Evolutionary conservation across 1,284 basidiomycete species (phyloP).

Genomic region (Phlebopus sp.): DNA sequence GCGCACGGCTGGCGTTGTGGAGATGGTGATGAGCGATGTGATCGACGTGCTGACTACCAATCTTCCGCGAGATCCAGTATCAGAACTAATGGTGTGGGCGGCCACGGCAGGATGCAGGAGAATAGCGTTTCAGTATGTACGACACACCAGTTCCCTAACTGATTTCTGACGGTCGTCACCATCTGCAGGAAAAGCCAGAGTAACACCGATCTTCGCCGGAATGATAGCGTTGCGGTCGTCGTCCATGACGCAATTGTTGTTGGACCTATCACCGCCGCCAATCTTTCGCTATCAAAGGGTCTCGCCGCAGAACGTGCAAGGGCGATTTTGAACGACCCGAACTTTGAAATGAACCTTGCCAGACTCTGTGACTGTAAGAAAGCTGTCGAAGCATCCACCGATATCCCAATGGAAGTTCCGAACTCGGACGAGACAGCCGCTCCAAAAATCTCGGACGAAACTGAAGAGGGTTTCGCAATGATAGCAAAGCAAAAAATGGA

Average conservation of each 20-base stretch:
- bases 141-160: background rate
- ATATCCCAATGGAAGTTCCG: conserved; percentile 16
- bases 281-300: conserved; percentile 58
- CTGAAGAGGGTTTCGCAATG: conserved; percentile 33
- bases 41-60: conserved; percentile 54
- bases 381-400: conserved; percentile 16
- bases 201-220: conserved; percentile 39
- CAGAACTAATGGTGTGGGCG: conserved; percentile 63
- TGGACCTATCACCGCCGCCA: conserved; percentile 57
- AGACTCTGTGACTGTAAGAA: conserved; percentile 55
- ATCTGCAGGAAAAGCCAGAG: conserved; percentile 47
- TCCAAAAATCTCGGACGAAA: conserved; percentile 27
- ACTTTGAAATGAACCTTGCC: conserved; percentile 41
- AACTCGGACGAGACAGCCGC: conserved; percentile 12
- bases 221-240: conserved; percentile 51
- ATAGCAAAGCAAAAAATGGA: conserved; percentile 31
- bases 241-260: conserved; percentile 57
- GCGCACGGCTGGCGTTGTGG: conserved; percentile 55
- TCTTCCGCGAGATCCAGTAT: conserved; percentile 64
- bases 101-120: conserved; percentile 52
- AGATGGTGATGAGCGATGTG: conserved; percentile 60
- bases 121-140: conserved; percentile 44
- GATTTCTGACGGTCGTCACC: conserved; percentile 11
- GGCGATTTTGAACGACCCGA: conserved; percentile 45
- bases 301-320: conserved; percentile 61